Evolutionary conservation across 805 yeast genomes (phyloP).

Genomic region (Wickerhamiella hasegawae): DNA sequence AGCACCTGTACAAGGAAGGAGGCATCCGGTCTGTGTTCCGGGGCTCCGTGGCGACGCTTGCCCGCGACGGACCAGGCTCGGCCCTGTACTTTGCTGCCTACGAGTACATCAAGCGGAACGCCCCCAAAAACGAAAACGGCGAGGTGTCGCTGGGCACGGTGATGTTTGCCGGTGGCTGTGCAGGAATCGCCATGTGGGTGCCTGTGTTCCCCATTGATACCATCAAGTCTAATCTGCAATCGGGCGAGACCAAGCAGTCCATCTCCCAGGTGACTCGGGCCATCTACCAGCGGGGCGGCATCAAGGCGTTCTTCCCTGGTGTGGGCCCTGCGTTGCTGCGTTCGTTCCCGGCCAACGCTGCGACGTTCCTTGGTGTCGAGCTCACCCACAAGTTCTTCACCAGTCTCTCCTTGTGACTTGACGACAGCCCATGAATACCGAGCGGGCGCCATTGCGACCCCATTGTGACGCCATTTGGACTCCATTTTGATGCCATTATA

Average conservation of each 20-base stretch:
- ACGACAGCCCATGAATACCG: too few relatives aligned
- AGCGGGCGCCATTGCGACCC: too few relatives aligned
- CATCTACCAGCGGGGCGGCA: conserved; percentile 62
- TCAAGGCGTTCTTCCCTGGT: conserved; percentile 93
- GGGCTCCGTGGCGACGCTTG: conserved; percentile 83
- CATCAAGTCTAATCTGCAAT: conserved; percentile 69
- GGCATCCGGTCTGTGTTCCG: conserved; percentile 74
- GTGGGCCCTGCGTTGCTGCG: conserved; percentile 88
- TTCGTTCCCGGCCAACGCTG: conserved; percentile 98
- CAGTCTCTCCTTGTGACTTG: too few relatives aligned
- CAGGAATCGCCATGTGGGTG: conserved; percentile 96
- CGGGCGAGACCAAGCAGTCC: conserved; percentile 35
- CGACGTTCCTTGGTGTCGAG: conserved; percentile 93
- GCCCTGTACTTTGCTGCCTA: conserved; percentile 92
- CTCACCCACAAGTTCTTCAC: conserved; percentile 33
- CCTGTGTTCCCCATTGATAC: conserved; percentile 94
- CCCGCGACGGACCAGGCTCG: conserved; percentile 96
- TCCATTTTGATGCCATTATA: too few relatives aligned
- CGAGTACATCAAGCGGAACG: conserved; percentile 52
- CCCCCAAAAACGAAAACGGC: conserved; percentile 30
- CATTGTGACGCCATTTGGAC: too few relatives aligned
- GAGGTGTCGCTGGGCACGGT: conserved; percentile 57
- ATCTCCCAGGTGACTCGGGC: conserved; percentile 49
- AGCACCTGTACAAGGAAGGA: conserved; percentile 57
- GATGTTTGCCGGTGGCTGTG: conserved; percentile 83